Conservation (phyloP, 2,329 filamentous ascomycete species). For the Volutella citrinella region DNA sequence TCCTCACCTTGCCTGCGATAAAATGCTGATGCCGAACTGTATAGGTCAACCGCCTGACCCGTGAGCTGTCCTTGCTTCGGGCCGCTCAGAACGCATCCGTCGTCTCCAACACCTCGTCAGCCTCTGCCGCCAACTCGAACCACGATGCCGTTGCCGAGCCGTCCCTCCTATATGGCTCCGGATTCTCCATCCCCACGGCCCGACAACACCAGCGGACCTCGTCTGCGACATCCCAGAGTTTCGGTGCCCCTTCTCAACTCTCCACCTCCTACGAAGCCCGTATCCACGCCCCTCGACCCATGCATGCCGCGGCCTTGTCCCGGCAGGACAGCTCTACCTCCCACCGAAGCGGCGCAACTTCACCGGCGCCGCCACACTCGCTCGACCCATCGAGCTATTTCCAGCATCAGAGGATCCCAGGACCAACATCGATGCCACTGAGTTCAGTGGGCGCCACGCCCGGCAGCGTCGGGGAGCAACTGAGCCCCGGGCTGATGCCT, state of each 20-base stretch:
- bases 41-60: conserved; percentile 87
- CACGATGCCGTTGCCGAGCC: conserved; percentile 47
- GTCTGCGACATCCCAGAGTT: conserved; percentile 54
- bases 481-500: conserved; percentile 53
- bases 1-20: background rate
- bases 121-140: conserved; percentile 51
- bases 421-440: conserved; percentile 28
- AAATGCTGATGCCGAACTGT: background rate
- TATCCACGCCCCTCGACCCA: conserved; percentile 44
- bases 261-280: conserved; percentile 36
- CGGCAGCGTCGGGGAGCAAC: conserved; percentile 35
- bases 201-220: conserved; percentile 57
- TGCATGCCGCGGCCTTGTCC: conserved; percentile 43
- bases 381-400: conserved; percentile 44
- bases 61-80: conserved; percentile 83
- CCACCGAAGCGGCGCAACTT: conserved; percentile 49
- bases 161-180: conserved; percentile 54
- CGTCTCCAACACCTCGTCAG: conserved; percentile 63
- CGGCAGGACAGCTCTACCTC: conserved; percentile 56
- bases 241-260: conserved; percentile 34
- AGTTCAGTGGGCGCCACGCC: conserved; percentile 41
- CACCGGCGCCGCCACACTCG: conserved; percentile 45
- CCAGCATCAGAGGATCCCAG: conserved; percentile 43
- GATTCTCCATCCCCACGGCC: conserved; percentile 54
- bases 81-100: conserved; percentile 65